Conservation (phyloP, 768 basidiomycete genomes). For the Saitozyma sp. region DNA sequence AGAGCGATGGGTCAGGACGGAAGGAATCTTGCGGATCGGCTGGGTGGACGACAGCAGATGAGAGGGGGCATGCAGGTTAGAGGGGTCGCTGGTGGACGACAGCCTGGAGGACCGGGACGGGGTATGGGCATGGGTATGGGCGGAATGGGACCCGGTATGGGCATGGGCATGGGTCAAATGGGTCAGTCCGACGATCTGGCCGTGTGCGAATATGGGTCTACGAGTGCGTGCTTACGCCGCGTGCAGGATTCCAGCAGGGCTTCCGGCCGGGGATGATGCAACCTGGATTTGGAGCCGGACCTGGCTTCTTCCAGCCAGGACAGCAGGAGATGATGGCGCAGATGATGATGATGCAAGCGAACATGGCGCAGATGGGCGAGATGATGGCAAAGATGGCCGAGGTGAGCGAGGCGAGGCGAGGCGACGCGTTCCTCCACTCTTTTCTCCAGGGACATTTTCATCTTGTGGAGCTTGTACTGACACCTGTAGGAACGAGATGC, state of each 20-base stretch:
- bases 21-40: constrained; percentile 75
- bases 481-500: constrained; percentile 3
- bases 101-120: constrained; percentile 1
- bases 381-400: constrained; percentile 46
- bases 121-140: constrained; percentile 8
- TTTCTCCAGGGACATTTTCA: not conserved
- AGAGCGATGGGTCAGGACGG: constrained; percentile 68
- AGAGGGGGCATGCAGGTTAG: constrained; percentile 18
- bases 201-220: not conserved
- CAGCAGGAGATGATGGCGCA: constrained; percentile 73
- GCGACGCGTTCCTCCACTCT: too few relatives aligned
- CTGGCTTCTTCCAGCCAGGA: constrained; percentile 31
- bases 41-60: constrained; percentile 56
- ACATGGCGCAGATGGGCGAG: constrained; percentile 60
- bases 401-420: constrained; percentile 13
- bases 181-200: constrained; percentile 8
- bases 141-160: constrained; percentile 16
- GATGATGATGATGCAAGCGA: constrained; percentile 87
- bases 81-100: constrained; percentile 17
- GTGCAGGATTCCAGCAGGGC: constrained; percentile 28
- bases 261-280: constrained; percentile 30
- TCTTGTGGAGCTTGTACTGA: not conserved
- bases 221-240: not conserved
- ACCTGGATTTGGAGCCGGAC: constrained; percentile 21
- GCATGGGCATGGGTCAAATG: constrained; percentile 12